Base-by-base conservation (phyloP, 1,284 basidiomycete species). In the Ceratobasidium sp. region DNA sequence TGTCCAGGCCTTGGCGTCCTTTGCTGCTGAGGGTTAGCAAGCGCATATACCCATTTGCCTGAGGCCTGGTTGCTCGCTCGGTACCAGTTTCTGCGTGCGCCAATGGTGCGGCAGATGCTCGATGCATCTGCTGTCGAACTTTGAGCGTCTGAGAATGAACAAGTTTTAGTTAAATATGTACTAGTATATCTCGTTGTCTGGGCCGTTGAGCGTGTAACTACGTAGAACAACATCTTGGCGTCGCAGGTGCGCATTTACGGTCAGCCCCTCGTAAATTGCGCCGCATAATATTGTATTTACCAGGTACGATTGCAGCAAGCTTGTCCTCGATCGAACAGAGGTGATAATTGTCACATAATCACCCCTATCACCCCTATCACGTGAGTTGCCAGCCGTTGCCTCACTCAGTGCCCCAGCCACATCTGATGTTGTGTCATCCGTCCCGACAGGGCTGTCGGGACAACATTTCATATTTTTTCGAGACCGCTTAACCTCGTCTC, bases 11-110 rank as follows among this genome's bases (percentile, higher is more conserved):
- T 23, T 23, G 52, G 17, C 20, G 33, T 3, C 15, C 40, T 2
- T 42, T 20, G 6, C 28, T 33, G 38, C 9, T 40, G 17, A 9
- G 9, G 6, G n/a, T 64, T 9, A 64, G 17, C n/a, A 64, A 42
- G 17, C 61, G 61, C 61, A 64, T 64, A 64, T 64, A 64, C 15
- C 61, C 61, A 64, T 42, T 64, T 2, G 13, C 17, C 38, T 64
- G 61, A 42, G 28, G 33, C 1, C 17, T 28, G 13, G 61, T 40
- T 3, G 61, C 61, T 4, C 61, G 61, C 61, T 64, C 33, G 17
- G 61, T 23, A 12, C 17, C 12, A 15, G 61, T 64, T 38, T 42
- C 33, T n/a, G 61, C n/a, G 28, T 64, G 28, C 33, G 10, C 20
- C 3, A 20, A 10, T 7, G 61, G 9, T 17, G 38, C 28, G n/a